phyloP scores from a whole-genome alignment of 192 early-diverging fungal species.

The Phlyctochytrium bullatum region DNA sequence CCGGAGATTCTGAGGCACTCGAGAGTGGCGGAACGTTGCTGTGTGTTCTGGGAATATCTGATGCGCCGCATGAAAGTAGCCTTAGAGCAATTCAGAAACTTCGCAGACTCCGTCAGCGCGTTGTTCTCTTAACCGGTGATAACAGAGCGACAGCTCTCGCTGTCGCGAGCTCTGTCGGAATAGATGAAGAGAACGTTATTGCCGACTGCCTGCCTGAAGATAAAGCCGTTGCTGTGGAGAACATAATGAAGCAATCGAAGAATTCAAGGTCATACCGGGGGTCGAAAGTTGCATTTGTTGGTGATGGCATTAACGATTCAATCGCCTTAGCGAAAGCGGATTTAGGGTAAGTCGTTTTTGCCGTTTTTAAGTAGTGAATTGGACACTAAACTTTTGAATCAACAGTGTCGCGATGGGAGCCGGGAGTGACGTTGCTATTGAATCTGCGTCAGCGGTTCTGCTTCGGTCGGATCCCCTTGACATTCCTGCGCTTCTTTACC shows the following conservation, averaged over 20 bases:
- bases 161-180: constrained; percentile 65
- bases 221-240: constrained; percentile 63
- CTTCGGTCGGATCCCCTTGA: constrained; percentile 75
- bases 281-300: constrained; percentile 79
- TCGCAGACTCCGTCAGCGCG: constrained; percentile 51
- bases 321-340: constrained; percentile 87
- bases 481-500: constrained; percentile 72
- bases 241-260: constrained; percentile 42
- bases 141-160: constrained; percentile 58
- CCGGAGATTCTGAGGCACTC: no score
- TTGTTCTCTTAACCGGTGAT: constrained; percentile 83
- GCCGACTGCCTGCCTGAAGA: constrained; percentile 71
- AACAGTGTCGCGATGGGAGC: constrained; percentile 76
- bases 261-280: constrained; percentile 2
- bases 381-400: background rate
- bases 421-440: constrained; percentile 88
- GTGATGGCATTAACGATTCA: constrained; percentile 96
- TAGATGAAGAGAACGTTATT: constrained; percentile 48
- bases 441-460: constrained; percentile 82
- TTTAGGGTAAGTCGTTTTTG: constrained; percentile 58
- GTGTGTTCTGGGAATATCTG: constrained; percentile 61
- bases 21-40: constrained; percentile 42
- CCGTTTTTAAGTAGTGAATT: constrained; percentile 4
- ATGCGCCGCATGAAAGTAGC: constrained; percentile 62
- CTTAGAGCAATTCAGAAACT: constrained; percentile 49